These are phyloP conservation scores for Thymus quinquecostatus DNA, from an alignment of 257 asterid species.

Conservation along the genomic window DNA sequence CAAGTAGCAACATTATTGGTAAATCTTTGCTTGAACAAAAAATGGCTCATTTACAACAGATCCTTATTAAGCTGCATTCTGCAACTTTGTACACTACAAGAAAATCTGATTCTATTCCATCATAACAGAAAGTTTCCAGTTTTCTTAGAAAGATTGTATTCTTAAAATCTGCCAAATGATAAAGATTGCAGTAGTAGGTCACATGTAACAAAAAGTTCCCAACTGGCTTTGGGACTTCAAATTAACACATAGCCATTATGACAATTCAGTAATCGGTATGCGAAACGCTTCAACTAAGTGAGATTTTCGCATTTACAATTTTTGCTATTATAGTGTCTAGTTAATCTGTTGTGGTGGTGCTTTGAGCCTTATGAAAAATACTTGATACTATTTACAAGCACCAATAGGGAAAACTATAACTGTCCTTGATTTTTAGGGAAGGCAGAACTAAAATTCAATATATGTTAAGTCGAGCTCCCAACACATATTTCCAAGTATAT, in stretches of 20 bases:
- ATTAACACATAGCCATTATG: neutral
- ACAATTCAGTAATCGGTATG: neutral
- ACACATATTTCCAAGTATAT: slow-evolving; percentile 12
- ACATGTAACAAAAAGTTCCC: too few relatives aligned
- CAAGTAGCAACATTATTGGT: slow-evolving; percentile 2
- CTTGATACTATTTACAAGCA: neutral
- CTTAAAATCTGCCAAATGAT: slow-evolving; percentile 6
- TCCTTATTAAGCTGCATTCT: neutral
- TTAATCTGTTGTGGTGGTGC: slow-evolving; percentile 14
- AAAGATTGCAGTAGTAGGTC: neutral
- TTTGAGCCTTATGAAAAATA: neutral
- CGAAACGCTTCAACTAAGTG: slow-evolving; percentile 3
- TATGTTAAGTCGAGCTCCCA: slow-evolving; percentile 7
- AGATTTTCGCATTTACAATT: neutral
- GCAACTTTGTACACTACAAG: neutral
- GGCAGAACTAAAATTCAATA: slow-evolving; percentile 8
- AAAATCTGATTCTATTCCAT: slow-evolving; percentile 14
- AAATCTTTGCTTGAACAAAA: neutral
- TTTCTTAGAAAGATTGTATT: neutral
- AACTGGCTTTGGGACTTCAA: slow-evolving; percentile 12
- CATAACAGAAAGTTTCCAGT: neutral
- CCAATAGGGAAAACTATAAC: slow-evolving; percentile 12
- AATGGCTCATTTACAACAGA: neutral
- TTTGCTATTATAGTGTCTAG: slow-evolving; percentile 1
- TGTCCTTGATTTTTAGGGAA: neutral